Evolutionary conservation across 1,284 basidiomycete genomes (phyloP), one percentile per base, ranked within the genome.

Genomic region (Sanghuangporus sanghuang): DNA sequence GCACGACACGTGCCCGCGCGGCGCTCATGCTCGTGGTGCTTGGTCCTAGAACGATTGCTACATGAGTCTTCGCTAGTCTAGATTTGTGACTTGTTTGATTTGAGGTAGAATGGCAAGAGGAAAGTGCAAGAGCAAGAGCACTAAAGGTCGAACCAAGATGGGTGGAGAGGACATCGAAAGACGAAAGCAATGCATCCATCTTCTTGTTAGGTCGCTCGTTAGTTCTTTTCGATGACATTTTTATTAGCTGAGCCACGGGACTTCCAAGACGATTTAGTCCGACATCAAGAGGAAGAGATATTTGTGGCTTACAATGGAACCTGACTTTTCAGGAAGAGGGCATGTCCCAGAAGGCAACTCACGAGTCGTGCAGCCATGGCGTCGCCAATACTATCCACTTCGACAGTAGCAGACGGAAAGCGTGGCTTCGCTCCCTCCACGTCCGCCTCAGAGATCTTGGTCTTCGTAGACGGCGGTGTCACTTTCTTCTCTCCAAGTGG

Each of bases 241-340:
- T 81, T 16, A 76, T 73, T 1, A 90, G 75, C 68, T 89, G 89
- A 11, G 77, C 71, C 5, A 90, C 77, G 1, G 89, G 89, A 59
- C 89, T 91, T 62, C 39, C 44, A 18, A 14, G 38, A 54, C 12
- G 35, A 44, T 6, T 38, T 32, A 5, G 16, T 35, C 16, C 27
- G 18, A 11, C 32, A 35, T 56, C n/a, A 21, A 46, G 58, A 23
- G 12, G 0, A 39, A 36, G 1, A 54, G 8, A 7, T 12, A 50
- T 18, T 18, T 21, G 52, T 16, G 3, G 81, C 89, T 73, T 68
- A 91, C 89, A 92, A 84, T 2, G 89, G 90, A 0, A 90, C 77
- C 68, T 92, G 89, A 65, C 81, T 85, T 71, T 92, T 92, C 59
- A 90, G 75, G 70, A 88, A 92, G 16, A 92, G 72, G 0, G 89